Evolutionary conservation across 257 asterid species (phyloP).

Genomic region (Cynanchum wilfordii): DNA sequence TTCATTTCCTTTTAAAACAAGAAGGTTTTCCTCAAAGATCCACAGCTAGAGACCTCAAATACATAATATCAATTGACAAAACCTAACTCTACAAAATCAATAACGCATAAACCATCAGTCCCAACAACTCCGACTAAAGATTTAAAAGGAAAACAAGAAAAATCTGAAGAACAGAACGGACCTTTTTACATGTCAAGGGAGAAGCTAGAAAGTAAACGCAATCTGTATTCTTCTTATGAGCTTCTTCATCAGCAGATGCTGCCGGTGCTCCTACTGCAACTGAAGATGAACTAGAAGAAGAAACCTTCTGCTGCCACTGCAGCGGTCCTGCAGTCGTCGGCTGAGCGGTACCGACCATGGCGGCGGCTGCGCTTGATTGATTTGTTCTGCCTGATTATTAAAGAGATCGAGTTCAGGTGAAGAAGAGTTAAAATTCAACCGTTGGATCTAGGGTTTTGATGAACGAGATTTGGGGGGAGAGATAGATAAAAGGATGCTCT

Average conservation of each 20-base stretch:
- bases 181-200: slow-evolving; percentile 69
- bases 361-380: not conserved
- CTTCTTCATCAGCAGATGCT: slow-evolving; percentile 49
- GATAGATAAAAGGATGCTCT: not conserved
- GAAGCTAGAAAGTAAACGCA: slow-evolving; percentile 67
- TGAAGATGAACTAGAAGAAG: slow-evolving; percentile 1
- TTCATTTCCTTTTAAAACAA: not conserved
- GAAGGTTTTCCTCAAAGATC: slow-evolving; percentile 5
- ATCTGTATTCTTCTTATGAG: slow-evolving; percentile 52
- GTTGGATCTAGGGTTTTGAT: slow-evolving; percentile 25
- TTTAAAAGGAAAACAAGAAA: not conserved
- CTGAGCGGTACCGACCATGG: slow-evolving; percentile 26
- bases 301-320: slow-evolving; percentile 1
- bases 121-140: not conserved
- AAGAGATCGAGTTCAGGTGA: not conserved
- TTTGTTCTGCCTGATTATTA: not conserved
- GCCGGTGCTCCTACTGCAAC: slow-evolving; percentile 1
- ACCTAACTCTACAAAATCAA: slow-evolving; percentile 5
- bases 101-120: not conserved
- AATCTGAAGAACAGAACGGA: slow-evolving; percentile 1
- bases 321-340: slow-evolving; percentile 10
- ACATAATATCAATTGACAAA: not conserved
- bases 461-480: not conserved
- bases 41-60: not conserved
- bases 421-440: not conserved